A percentile compares a stretch with the other conserved stretches of the same genome.
These are phyloP conservation scores for Eucalyptus marginata DNA, from an alignment of 345 rosid genomes.

Conservation along the genomic window DNA sequence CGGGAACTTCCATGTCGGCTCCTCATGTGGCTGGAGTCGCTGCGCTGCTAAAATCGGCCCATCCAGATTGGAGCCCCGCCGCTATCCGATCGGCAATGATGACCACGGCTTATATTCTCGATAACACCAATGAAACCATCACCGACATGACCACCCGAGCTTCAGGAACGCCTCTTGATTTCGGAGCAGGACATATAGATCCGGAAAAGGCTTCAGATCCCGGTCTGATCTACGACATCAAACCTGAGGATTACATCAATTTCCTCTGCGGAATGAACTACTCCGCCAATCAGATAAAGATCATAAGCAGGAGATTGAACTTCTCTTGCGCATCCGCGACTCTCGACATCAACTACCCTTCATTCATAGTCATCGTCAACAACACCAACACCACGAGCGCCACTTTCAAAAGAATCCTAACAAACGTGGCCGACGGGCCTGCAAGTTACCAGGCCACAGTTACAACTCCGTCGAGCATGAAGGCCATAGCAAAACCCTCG, in stretches of 20 bases:
- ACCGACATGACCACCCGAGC: conserved; percentile 12
- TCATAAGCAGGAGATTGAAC: conserved; percentile 11
- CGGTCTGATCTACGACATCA: conserved; percentile 30
- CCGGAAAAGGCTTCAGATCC: conserved; percentile 35
- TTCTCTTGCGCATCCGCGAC: conserved; percentile 9
- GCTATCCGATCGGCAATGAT: conserved; percentile 50
- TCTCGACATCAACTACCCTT: conserved; percentile 43
- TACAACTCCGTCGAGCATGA: conserved; percentile 18
- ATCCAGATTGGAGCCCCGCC: conserved; percentile 27
- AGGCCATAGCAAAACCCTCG: conserved; percentile 13
- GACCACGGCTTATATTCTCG: conserved; percentile 20
- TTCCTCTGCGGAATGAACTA: conserved; percentile 29
- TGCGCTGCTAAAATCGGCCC: conserved; percentile 21
- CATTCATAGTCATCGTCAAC: conserved; percentile 33
- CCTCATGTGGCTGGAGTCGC: conserved; percentile 37
- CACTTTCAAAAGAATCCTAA: conserved; percentile 28
- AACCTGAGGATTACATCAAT: conserved; percentile 11
- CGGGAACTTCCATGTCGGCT: conserved; percentile 42
- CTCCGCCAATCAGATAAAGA: conserved; percentile 10
- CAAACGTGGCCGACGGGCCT: conserved; percentile 11
- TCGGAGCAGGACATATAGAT: conserved; percentile 34
- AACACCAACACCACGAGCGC: conserved; percentile 19
- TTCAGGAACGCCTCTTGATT: conserved; percentile 34
- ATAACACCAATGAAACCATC: conserved; percentile 11
- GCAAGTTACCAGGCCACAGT: background rate